phyloP scores from a whole-genome alignment of 106 monocot species.

The Dioscorea alata region DNA sequence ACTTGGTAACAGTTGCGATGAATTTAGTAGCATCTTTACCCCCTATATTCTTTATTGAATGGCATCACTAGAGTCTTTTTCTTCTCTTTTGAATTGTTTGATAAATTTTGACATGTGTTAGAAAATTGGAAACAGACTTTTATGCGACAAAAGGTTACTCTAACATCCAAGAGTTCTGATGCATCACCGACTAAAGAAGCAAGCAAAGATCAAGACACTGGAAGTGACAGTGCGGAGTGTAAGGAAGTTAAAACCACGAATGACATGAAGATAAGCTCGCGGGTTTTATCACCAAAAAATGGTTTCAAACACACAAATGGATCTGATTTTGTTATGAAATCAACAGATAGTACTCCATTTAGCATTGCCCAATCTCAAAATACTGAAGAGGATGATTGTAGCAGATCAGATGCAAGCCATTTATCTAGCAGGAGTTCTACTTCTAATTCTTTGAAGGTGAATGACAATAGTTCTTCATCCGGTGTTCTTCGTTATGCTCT shows the following conservation, averaged over 20 bases:
- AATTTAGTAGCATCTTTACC: too few species aligned
- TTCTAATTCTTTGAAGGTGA: constrained; percentile 29
- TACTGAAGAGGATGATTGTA: not conserved
- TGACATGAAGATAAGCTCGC: not conserved
- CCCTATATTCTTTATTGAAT: too few species aligned
- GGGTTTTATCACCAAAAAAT: constrained; percentile 10
- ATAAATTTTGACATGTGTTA: not conserved
- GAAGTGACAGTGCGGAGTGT: constrained; percentile 21
- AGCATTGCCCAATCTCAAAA: not conserved
- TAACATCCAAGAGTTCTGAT: constrained; percentile 28
- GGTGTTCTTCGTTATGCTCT: constrained; percentile 85
- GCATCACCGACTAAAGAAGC: constrained; percentile 25
- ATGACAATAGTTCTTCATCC: constrained; percentile 26
- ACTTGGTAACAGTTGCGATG: too few species aligned
- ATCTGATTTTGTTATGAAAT: not conserved
- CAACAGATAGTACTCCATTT: not conserved
- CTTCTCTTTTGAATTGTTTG: too few species aligned
- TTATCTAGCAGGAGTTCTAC: constrained; percentile 14
- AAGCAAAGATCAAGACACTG: constrained; percentile 10
- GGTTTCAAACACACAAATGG: constrained; percentile 7
- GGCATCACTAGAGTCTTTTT: too few species aligned
- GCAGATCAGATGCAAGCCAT: constrained; percentile 10
- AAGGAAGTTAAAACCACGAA: constrained; percentile 2
- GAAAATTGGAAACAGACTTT: constrained; percentile 57
- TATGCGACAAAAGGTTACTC: constrained; percentile 82